These are phyloP conservation scores for Hypoxylon rickii DNA, from an alignment of 495 filamentous ascomycete genomes.

Conservation along the genomic window DNA sequence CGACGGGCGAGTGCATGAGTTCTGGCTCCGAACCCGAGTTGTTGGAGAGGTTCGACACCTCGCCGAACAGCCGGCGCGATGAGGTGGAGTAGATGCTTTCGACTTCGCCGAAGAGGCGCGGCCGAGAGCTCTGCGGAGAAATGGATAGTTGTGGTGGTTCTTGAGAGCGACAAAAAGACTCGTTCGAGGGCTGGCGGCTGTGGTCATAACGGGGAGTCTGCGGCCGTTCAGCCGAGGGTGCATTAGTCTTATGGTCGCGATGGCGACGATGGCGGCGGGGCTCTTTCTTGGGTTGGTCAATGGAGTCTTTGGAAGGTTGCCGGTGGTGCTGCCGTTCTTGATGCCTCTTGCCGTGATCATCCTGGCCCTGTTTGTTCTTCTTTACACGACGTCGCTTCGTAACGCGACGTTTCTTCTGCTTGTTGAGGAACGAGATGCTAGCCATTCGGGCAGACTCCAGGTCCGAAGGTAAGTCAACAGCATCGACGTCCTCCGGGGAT, in stretches of 20 bases:
- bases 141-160: constrained; percentile 30
- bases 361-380: constrained; percentile 25
- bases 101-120: constrained; percentile 34
- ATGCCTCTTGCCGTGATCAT: too few relatives aligned
- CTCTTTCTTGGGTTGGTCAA: constrained; percentile 37
- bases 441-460: constrained; percentile 49
- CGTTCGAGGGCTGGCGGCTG: constrained; percentile 27
- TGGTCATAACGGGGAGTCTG: constrained; percentile 4
- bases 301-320: constrained; percentile 40
- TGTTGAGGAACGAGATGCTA: constrained; percentile 50
- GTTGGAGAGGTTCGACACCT: constrained; percentile 27
- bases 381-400: constrained; percentile 48
- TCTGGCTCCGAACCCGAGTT: constrained; percentile 37
- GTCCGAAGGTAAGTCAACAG: constrained; percentile 44
- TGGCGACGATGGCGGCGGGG: constrained; percentile 30
- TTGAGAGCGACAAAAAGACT: constrained; percentile 14
- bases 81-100: constrained; percentile 33
- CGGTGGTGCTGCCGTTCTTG: constrained; percentile 35
- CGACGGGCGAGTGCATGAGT: constrained; percentile 40
- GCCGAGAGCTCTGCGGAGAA: constrained; percentile 22
- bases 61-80: constrained; percentile 37
- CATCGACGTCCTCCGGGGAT: constrained; percentile 33
- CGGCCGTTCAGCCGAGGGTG: constrained; percentile 15
- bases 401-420: constrained; percentile 52
- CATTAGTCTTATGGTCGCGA: constrained; percentile 29